Evolutionary conservation across 345 rosid genomes (phyloP), one percentile per base, ranked within the genome.

Genomic region (Populus ilicifolia): DNA sequence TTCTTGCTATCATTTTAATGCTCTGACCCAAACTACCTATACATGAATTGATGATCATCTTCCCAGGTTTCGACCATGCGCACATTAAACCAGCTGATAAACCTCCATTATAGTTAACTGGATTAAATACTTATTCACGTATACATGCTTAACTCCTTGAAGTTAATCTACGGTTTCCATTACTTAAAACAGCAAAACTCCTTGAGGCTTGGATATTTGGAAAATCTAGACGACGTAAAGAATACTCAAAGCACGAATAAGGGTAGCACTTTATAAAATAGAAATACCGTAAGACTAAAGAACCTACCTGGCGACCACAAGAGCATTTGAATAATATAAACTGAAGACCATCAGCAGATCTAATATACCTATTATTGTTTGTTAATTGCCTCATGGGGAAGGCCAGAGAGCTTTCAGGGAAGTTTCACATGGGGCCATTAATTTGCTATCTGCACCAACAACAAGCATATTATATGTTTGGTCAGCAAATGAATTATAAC

Each of bases 291-390:
- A 9, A 23, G 5, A 1, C 25, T n/a, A n/a, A n/a, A 59, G 5
- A n/a, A 4, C 29, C 7, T 20, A 9, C 25, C 29, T 59, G 7
- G 59, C 59, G 0, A 59, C 64, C 18, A 21, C 46, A 65, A 66
- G 62, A 52, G 25, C 64, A 61, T 69, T 77, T 75, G 68, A 75
- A 75, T 77, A 78, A 35, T 67, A 18, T 71, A 77, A 77, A 79
- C 38, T 6, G 68, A 67, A 70, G 77, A 79, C 72, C 70, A 67
- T 23, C 29, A 62, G 30, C 59, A 77, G 72, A 23, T 29, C 48
- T 5, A 35, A 68, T 75, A 80, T 64, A 75, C 73, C 35, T 62
- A 36, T 75, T 82, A 78, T 63, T 63, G 43, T 75, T 70, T 79
- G 75, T 11, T 27, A 27, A 27, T 27, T 29, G 41, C 64, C 59